A percentile compares a stretch with the other conserved stretches of the same genome.
Evolutionary conservation across 1,139 yeast species (phyloP).

Genomic region (Sugiyamaella castrensis): DNA sequence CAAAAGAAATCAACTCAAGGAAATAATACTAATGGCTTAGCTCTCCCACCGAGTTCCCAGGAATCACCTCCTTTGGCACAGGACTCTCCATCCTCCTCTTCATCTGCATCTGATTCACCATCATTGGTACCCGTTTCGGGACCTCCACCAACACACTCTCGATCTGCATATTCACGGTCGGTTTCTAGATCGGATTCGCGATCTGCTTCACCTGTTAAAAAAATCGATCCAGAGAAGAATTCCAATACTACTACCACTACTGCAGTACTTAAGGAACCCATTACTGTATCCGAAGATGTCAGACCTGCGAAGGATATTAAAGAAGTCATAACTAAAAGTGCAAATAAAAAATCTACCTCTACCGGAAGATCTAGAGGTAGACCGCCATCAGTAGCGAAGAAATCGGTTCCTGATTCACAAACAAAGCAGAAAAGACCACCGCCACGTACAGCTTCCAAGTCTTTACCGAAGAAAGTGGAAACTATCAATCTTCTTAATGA

Average conservation of each 20-base stretch:
- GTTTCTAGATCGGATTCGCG: conserved; percentile 6
- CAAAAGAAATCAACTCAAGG: conserved; percentile 11
- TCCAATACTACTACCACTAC: too few relatives aligned
- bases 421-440: background rate
- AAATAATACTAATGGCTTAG: background rate
- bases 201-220: conserved; percentile 5
- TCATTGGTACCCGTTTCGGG: background rate
- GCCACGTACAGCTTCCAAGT: conserved; percentile 14
- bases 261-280: too few relatives aligned
- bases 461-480: conserved; percentile 11
- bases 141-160: background rate
- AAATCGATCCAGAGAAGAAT: background rate
- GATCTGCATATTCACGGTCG: background rate
- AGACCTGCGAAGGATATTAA: too few relatives aligned
- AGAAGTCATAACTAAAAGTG: too few relatives aligned
- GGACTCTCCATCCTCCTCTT: conserved; percentile 9
- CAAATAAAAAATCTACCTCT: too few relatives aligned
- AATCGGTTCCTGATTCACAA: conserved; percentile 8
- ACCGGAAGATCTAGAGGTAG: conserved; percentile 1
- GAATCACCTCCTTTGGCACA: background rate
- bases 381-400: conserved; percentile 4
- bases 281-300: too few relatives aligned
- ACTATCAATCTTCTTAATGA: conserved; percentile 21
- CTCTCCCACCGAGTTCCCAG: background rate
- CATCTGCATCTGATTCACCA: conserved; percentile 2